Evolutionary conservation across 208 protist genomes (phyloP), one percentile per base, ranked within the genome.

Genomic region (Wallacemonas sp.): DNA sequence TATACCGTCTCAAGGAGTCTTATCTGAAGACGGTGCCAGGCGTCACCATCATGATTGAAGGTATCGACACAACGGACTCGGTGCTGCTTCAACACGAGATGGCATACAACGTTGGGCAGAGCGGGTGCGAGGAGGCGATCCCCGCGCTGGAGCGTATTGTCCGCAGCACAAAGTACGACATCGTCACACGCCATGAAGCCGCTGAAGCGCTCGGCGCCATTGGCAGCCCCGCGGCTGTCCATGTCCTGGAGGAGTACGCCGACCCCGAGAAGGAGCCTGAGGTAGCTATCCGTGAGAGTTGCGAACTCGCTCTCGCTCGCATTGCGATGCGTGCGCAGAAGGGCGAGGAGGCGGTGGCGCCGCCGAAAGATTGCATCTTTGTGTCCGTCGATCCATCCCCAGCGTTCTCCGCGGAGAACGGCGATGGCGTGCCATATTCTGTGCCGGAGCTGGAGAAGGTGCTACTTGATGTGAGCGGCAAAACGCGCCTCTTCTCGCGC

Each of bases 11-110:
- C 28, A 95, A 95, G 71, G 77, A 93, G 56, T 56, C 68, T 15
- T 78, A 89, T 47, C 75, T 94, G 17, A 82, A 87, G 60, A 88
- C 80, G 14, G 60, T 72, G 2, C 72, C 77, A 0, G 87, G 82
- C 17, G 82, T 84, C 2, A 41, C 56, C 26, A 58, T 92, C 42
- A 63, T 96, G 33, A 59, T 82, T 5, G 79, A 91, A 66, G 84
- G 79, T 22, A 73, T 97, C 26, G 88, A 93, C 77, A 84, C 74
- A 8, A 94, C 88, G 34, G 80, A 95, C 36, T 98, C 93, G 6
- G 97, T 93, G n/a, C 79, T 99, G 36, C 80, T 99, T 15, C 94
- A 97, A 72, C 98, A 99, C 76, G 98, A 99, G 75, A 66, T 98
- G 34, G 94, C 89, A n/a, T 99, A 99, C 85, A 96, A 93, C 63